Percentiles rank a stretch among this genome's conserved stretches.
Evolutionary conservation across 2,329 filamentous ascomycete genomes (phyloP).

Genomic region (Huntiella moniliformis): DNA sequence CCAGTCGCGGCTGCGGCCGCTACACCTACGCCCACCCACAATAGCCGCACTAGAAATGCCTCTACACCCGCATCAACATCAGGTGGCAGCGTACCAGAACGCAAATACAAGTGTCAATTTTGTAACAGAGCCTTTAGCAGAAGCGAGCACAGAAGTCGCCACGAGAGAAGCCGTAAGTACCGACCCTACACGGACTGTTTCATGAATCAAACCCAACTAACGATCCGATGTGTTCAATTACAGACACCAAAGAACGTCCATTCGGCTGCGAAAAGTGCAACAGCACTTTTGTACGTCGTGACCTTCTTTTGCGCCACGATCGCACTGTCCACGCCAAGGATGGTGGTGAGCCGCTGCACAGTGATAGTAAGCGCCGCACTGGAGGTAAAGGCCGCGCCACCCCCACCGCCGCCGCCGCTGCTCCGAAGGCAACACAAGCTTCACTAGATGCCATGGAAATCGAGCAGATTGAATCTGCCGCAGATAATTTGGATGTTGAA

Average conservation of each 20-base stretch:
- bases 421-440: conserved; percentile 56
- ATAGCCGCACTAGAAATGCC: conserved; percentile 3
- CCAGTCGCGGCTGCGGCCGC: conserved; percentile 41
- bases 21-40: conserved; percentile 53
- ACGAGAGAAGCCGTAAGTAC: conserved; percentile 92
- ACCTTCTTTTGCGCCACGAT: conserved; percentile 89
- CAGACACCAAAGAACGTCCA: conserved; percentile 94
- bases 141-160: conserved; percentile 89
- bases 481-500: conserved; percentile 80
- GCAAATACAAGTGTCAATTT: conserved; percentile 99
- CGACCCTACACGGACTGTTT: too few species aligned
- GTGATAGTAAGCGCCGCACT: conserved; percentile 75
- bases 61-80: background rate
- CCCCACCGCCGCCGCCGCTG: conserved; percentile 27
- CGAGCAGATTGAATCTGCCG: conserved; percentile 68
- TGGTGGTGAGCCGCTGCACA: conserved; percentile 80
- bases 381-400: conserved; percentile 41
- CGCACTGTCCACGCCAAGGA: conserved; percentile 97
- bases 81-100: conserved; percentile 44
- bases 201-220: background rate
- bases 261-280: conserved; percentile 98
- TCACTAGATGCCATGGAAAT: conserved; percentile 69
- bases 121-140: conserved; percentile 94
- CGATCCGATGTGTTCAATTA: conserved; percentile 2
- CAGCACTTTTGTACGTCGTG: conserved; percentile 94